A percentile compares a stretch with the other conserved stretches of the same genome.
Conservation (phyloP, 176 grass and related monocot species). For the Eremochloa ophiuroides region DNA sequence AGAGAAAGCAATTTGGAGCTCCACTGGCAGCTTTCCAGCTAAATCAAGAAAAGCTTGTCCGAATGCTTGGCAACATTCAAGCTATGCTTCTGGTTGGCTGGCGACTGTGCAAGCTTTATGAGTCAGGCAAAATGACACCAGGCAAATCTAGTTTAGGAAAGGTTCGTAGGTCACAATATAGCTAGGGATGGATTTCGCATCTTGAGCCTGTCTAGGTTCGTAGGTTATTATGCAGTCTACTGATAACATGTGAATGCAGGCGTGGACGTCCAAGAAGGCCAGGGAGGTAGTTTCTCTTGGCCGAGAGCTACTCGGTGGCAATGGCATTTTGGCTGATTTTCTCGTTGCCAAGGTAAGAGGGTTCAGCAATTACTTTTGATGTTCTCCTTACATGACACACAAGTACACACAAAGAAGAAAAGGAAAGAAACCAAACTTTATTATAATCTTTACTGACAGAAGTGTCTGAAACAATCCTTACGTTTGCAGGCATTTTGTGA, state of each 20-base stretch:
- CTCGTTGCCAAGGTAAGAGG: conserved; percentile 81
- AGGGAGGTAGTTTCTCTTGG: conserved; percentile 86
- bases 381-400: background rate
- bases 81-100: conserved; percentile 96
- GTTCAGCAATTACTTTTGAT: background rate
- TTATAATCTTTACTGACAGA: background rate
- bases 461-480: background rate
- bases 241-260: conserved; percentile 36
- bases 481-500: conserved; percentile 69
- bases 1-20: conserved; percentile 91
- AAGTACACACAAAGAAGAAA: background rate
- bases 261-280: conserved; percentile 70
- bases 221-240: background rate
- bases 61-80: conserved; percentile 94
- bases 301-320: conserved; percentile 84
- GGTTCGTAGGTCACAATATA: conserved; percentile 33
- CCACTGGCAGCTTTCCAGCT: conserved; percentile 90
- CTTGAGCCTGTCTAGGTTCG: background rate
- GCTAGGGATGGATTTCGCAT: background rate
- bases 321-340: conserved; percentile 96
- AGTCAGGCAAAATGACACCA: conserved; percentile 90
- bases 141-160: conserved; percentile 88
- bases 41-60: conserved; percentile 96
- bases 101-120: conserved; percentile 89
- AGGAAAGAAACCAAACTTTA: background rate